Evolutionary conservation across 331 rosid genomes (phyloP), one percentile per base, ranked within the genome.

Genomic region (Dryas integrifolia): DNA sequence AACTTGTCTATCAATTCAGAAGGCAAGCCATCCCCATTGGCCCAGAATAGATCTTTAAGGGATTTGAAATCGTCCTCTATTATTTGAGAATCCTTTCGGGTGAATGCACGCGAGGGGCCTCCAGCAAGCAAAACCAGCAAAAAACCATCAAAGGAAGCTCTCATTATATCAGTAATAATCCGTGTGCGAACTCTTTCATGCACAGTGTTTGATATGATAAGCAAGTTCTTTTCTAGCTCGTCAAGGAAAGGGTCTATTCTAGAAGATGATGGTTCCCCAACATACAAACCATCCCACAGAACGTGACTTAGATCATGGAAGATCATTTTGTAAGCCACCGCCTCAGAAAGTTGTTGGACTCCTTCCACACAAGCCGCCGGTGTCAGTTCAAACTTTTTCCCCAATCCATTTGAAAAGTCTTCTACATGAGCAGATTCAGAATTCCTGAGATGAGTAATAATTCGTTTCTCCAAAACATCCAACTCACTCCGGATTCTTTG

Each of bases 1-100:
- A 69, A 88, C 72, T 88, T 95, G 73, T 83, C 89, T 41, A 92
- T 88, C 80, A 95, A 76, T 65, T 95, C 98, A 14, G 76, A 78
- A 9, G 99, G 99, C 78, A 95, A 79, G 52, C 99, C 99, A 43
- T 95, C 99, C 63, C 99, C 99, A 78, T 87, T 89, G 43, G 99
- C 96, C 97, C 97, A 95, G 85, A 95, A 95, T 58, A 95, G 73
- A 74, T 88, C 96, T 35, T 88, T 87, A 21, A 95, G 83, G 58
- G 69, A 76, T 85, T 92, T 89, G 87, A 86, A 95, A 65, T 95
- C 97, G 45, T 92, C 99, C 71, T 88, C 96, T 80, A 95, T 74
- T 55, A 88, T 74, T 46, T 70, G 85, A 53, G 93, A 87, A 78
- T 92, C 96, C 70, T 87, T 88, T 81, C 79, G 74, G 45, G 89